Base-by-base conservation (phyloP, 495 filamentous ascomycete species). In the Penicillium waksmanii region DNA sequence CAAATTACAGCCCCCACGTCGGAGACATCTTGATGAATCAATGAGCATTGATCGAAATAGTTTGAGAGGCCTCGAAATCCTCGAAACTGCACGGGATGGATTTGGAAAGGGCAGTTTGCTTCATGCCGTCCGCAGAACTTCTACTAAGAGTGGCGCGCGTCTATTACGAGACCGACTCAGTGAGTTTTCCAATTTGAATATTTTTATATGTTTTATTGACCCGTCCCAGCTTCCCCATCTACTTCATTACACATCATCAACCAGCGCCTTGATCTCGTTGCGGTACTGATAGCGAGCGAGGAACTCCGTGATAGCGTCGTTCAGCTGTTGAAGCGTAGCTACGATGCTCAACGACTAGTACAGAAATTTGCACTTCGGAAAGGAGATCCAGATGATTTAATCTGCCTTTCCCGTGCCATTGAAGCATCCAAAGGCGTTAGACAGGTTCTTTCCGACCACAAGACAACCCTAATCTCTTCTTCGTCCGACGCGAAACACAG, bases 11-110 rank as follows among this genome's bases (percentile, higher is more conserved):
- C 89, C 92, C 18, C 96, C 95, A 21, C 73, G 86, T 31, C 86
- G 89, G 44, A 82, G 89, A 53, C 85, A 89, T 48, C 74, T 81
- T 40, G 78, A 89, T 57, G 86, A 96, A 59, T 86, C 88, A 49
- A 94, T 99, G 91, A 81, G 71, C 27, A 95, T 99, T 61, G 96
- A 99, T 73, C 91, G 89, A 56, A 94, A 91, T 62, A 96, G 88
- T 53, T 82, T 99, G 81, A 83, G 90, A 51, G 90, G 91, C 1
- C 78, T 99, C 15, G 95, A 99, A 72, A 92, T 99, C 56, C 84
- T 90, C 47, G 83, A 86, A 61, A 97, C 95, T 0, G 82, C 96
- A 18, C 80, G 89, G 53, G 93, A 97, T 65, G 80, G 82, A 3
- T 69, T 79, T 58, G 86, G 85, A 17, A 87, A 87, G 65, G 95